Evolutionary conservation across 2,329 filamentous ascomycete genomes (phyloP).

Genomic region (Fonsecaea multimorphosa): DNA sequence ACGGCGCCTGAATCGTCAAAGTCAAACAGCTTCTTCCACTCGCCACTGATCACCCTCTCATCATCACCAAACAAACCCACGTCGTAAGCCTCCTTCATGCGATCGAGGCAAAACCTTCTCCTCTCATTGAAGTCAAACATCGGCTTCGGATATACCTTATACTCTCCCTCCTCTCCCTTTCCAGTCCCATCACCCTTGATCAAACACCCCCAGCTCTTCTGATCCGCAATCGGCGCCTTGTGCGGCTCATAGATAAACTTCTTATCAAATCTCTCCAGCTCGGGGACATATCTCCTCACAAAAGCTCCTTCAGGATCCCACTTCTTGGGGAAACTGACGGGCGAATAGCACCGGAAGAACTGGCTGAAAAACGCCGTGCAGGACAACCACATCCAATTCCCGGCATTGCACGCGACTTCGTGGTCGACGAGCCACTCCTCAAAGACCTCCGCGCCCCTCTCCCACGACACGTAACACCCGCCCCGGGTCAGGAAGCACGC

Average conservation of each 20-base stretch:
- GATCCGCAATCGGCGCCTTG: slow-evolving; percentile 72
- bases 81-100: slow-evolving; percentile 73
- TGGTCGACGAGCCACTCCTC: slow-evolving; percentile 78
- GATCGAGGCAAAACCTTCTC: slow-evolving; percentile 66
- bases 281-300: slow-evolving; percentile 70
- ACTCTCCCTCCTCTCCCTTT: slow-evolving; percentile 42
- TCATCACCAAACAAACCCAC: slow-evolving; percentile 70
- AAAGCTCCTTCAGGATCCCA: slow-evolving; percentile 74
- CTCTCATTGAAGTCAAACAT: slow-evolving; percentile 77
- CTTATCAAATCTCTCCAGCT: slow-evolving; percentile 65
- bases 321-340: slow-evolving; percentile 74
- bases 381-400: slow-evolving; percentile 75
- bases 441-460: slow-evolving; percentile 78
- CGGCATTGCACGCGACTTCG: slow-evolving; percentile 73
- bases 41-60: slow-evolving; percentile 66
- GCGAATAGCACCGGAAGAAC: slow-evolving; percentile 73
- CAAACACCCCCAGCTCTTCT: slow-evolving; percentile 70
- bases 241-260: slow-evolving; percentile 82
- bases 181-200: slow-evolving; percentile 61
- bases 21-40: slow-evolving; percentile 58
- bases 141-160: slow-evolving; percentile 68
- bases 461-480: slow-evolving; percentile 79
- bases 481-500: slow-evolving; percentile 81
- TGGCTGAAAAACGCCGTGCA: slow-evolving; percentile 78
- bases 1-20: slow-evolving; percentile 51